Conservation (phyloP, 495 filamentous ascomycete species). For the Penicillium salamii region DNA sequence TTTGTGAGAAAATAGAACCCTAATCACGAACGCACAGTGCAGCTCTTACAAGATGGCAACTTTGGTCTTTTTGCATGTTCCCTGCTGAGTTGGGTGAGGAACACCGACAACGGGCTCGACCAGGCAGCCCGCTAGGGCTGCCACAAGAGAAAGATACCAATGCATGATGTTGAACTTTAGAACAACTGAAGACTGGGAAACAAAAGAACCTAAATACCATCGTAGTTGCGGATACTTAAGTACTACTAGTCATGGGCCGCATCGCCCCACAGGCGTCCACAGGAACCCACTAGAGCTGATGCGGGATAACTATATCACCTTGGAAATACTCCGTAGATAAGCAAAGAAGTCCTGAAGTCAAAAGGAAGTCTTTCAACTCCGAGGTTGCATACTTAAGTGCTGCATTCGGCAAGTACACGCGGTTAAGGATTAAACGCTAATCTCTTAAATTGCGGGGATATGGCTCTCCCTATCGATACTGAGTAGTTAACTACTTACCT, state of each 20-base stretch:
- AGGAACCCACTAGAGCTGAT: too few species aligned
- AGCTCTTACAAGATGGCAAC: constrained; percentile 35
- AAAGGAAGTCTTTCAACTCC: too few species aligned
- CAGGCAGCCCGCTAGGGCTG: constrained; percentile 14
- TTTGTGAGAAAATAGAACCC: constrained; percentile 2
- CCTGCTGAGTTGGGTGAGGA: constrained; percentile 18
- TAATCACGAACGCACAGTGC: too few species aligned
- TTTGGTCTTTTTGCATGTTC: constrained; percentile 36
- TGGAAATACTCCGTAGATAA: too few species aligned
- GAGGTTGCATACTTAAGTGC: not conserved
- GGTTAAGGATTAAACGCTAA: not conserved
- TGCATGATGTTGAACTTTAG: constrained; percentile 12
- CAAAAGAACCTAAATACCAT: constrained; percentile 12
- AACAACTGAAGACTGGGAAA: not conserved
- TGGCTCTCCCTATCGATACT: too few species aligned
- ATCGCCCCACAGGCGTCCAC: not conserved
- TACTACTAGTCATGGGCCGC: not conserved
- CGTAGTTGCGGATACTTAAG: too few species aligned
- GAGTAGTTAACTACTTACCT: not conserved
- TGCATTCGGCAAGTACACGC: constrained; percentile 11
- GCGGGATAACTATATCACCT: too few species aligned
- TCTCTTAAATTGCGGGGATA: not conserved
- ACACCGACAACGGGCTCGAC: constrained; percentile 19
- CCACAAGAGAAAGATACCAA: constrained; percentile 18
- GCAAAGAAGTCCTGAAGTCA: too few species aligned